Conservation (phyloP, 768 basidiomycete genomes). For the Thelephora ganbajun region DNA sequence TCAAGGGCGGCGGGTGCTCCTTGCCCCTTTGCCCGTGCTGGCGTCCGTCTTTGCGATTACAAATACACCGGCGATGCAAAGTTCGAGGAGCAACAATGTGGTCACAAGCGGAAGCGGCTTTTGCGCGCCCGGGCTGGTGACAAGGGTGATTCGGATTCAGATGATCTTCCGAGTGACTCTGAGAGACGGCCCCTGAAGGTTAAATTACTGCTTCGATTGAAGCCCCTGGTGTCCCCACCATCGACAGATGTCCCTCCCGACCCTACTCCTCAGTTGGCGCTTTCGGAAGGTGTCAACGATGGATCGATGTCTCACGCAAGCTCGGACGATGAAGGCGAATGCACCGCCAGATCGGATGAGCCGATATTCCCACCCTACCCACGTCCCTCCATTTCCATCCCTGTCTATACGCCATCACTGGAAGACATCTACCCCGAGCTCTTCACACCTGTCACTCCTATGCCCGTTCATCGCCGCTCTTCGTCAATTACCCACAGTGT, state of each 20-base stretch:
- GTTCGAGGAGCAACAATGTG: conserved; percentile 21
- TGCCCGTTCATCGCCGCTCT: conserved; percentile 31
- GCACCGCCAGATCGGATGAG: conserved; percentile 3
- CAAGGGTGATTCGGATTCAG: conserved; percentile 9
- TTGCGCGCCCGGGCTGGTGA: conserved; percentile 18
- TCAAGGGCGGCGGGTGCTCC: conserved; percentile 60
- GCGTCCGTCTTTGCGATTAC: conserved; percentile 62
- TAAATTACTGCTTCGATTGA: conserved; percentile 55
- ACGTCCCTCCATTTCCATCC: conserved; percentile 43
- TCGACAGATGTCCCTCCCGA: conserved; percentile 3
- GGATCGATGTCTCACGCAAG: conserved; percentile 30
- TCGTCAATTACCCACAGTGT: conserved; percentile 42
- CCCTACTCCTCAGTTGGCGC: conserved; percentile 18
- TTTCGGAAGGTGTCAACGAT: conserved; percentile 22
- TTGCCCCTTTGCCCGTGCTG: conserved; percentile 61
- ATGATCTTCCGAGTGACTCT: conserved; percentile 16
- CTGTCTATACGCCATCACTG: conserved; percentile 35
- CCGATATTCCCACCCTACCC: conserved; percentile 28
- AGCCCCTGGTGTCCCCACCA: conserved; percentile 21
- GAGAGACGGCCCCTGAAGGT: conserved; percentile 44
- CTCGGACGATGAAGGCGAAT: conserved; percentile 21
- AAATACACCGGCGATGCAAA: conserved; percentile 29
- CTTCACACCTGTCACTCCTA: conserved; percentile 15
- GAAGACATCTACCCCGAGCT: conserved; percentile 19
- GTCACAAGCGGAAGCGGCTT: conserved; percentile 31